Conservation (phyloP, 768 basidiomycete species). For the Clavulina sp. region DNA sequence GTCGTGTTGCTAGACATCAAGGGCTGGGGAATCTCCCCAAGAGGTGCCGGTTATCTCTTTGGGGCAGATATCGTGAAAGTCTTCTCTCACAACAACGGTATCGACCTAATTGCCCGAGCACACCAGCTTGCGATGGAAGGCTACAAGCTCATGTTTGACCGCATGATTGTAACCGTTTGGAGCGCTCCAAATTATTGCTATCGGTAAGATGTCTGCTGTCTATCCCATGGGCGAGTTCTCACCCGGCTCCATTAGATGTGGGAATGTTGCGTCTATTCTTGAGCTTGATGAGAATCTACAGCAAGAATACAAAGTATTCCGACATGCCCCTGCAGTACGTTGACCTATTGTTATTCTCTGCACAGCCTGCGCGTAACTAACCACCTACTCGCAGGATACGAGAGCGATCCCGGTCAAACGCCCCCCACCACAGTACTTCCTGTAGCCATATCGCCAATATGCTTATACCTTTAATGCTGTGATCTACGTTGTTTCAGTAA, state of each 20-base stretch:
- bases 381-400: slow-evolving; percentile 40
- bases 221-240: not conserved
- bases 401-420: slow-evolving; percentile 67
- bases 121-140: slow-evolving; percentile 98
- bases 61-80: slow-evolving; percentile 79
- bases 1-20: slow-evolving; percentile 44
- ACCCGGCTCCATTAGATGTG: slow-evolving; percentile 39
- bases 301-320: slow-evolving; percentile 93
- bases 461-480: no score
- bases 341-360: not conserved
- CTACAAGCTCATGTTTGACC: slow-evolving; percentile 93
- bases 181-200: slow-evolving; percentile 98
- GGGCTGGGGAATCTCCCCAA: slow-evolving; percentile 94
- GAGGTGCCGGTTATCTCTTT: slow-evolving; percentile 92
- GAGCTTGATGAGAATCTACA: slow-evolving; percentile 84
- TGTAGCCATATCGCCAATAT: no score
- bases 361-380: not conserved
- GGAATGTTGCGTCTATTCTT: slow-evolving; percentile 88
- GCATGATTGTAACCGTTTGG: slow-evolving; percentile 93
- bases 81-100: slow-evolving; percentile 80
- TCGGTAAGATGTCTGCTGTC: slow-evolving; percentile 35
- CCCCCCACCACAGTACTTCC: slow-evolving; percentile 75
- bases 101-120: slow-evolving; percentile 89
- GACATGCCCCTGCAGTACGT: slow-evolving; percentile 71
- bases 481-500: no score